A percentile compares a stretch with the other conserved stretches of the same genome.
phyloP scores from a whole-genome alignment of 371 early-diverging fungal genomes.

The Zychaea mexicana region DNA sequence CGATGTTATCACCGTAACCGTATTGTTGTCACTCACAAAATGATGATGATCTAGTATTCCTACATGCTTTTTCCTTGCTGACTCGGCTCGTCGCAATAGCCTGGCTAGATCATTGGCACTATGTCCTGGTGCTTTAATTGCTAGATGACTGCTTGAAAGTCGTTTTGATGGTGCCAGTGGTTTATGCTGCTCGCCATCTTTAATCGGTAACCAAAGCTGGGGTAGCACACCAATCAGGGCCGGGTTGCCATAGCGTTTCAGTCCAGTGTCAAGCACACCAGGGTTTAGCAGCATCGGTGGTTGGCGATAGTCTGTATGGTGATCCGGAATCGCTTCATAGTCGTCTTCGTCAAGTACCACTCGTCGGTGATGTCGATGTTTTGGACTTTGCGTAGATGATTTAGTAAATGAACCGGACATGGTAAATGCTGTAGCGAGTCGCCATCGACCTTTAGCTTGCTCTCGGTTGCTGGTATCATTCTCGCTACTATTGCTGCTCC shows the following conservation, averaged over 20 bases:
- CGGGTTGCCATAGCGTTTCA: conserved; percentile 69
- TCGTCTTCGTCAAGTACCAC: conserved; percentile 62
- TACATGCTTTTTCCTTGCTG: neutral
- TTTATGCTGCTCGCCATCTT: conserved; percentile 21
- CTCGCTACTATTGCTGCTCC: neutral
- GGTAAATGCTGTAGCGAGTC: conserved; percentile 23
- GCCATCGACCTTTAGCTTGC: conserved; percentile 21
- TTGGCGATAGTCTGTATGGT: conserved; percentile 64
- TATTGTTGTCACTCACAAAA: neutral
- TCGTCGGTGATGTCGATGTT: conserved; percentile 1
- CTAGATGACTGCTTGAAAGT: neutral
- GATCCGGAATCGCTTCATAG: conserved; percentile 62
- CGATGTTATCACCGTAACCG: neutral
- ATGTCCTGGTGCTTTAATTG: neutral
- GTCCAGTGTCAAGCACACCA: conserved; percentile 76
- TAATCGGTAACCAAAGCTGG: conserved; percentile 74
- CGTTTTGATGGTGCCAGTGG: conserved; percentile 12
- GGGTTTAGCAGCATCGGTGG: conserved; percentile 71
- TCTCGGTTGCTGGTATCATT: neutral
- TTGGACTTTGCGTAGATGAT: neutral
- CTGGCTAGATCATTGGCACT: conserved; percentile 13
- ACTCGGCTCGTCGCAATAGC: conserved; percentile 2
- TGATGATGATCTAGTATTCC: neutral
- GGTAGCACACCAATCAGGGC: conserved; percentile 70
- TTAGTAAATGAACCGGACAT: conserved; percentile 1